Evolutionary conservation across 768 basidiomycete genomes (phyloP).

Genomic region (Boletus subparvulus): DNA sequence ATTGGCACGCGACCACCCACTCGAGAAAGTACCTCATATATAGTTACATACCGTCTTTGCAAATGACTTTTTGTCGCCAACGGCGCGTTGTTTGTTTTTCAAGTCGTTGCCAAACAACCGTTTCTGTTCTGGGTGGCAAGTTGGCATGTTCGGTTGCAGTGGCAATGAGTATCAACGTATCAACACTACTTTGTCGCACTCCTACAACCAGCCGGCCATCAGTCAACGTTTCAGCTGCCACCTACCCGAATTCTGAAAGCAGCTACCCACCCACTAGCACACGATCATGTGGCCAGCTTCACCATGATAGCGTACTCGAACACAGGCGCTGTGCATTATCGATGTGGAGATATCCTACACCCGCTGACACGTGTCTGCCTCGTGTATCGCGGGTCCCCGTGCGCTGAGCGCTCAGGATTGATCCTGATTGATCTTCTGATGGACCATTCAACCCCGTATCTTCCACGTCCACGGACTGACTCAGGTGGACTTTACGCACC

Average conservation of each 20-base stretch:
- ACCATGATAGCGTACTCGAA: no score
- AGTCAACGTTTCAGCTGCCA: no score
- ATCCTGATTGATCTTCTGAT: conserved; percentile 21
- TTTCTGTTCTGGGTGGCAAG: conserved; percentile 7
- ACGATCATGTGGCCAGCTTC: no score
- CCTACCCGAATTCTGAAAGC: background rate
- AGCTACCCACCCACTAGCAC: no score
- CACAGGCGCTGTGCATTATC: background rate
- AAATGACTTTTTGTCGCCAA: no score
- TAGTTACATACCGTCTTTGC: no score
- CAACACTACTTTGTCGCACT: background rate
- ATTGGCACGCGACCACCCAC: conserved; percentile 23
- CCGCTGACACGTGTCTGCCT: conserved; percentile 14
- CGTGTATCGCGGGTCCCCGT: conserved; percentile 16
- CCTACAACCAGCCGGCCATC: background rate
- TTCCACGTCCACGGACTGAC: conserved; percentile 14
- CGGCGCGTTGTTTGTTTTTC: conserved; percentile 7
- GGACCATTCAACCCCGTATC: conserved; percentile 6
- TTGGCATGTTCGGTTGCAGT: background rate
- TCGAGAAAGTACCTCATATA: no score
- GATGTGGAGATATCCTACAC: background rate
- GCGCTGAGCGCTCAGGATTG: background rate
- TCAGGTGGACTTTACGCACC: conserved; percentile 9
- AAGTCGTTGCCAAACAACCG: conserved; percentile 20
- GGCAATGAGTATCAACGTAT: background rate